Conservation (phyloP, 768 basidiomycete species). For the Psilocybe tampanensis region DNA sequence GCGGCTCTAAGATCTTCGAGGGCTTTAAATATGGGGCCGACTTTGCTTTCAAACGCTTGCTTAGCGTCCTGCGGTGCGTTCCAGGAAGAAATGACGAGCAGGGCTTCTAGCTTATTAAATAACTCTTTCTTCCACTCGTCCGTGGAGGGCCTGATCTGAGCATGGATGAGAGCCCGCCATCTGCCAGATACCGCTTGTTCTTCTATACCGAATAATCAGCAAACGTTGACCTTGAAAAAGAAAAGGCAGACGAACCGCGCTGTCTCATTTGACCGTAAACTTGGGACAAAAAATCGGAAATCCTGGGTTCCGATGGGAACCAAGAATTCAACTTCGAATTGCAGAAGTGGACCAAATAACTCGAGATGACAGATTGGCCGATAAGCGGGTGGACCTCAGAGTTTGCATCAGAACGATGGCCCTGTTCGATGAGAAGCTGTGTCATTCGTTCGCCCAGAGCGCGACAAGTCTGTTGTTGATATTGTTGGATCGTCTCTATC, state of each 20-base stretch:
- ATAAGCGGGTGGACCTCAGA: conserved; percentile 17
- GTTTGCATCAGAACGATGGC: background rate
- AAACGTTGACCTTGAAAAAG: background rate
- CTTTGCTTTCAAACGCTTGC: conserved; percentile 23
- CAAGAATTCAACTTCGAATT: conserved; percentile 9
- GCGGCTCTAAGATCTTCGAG: conserved; percentile 26
- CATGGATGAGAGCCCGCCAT: conserved; percentile 26
- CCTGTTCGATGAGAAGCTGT: conserved; percentile 3
- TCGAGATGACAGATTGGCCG: conserved; percentile 18
- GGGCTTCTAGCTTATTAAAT: background rate
- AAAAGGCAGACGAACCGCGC: conserved; percentile 13
- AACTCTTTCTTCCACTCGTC: conserved; percentile 20
- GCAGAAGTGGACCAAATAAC: conserved; percentile 13
- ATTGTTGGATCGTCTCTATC: conserved; percentile 26
- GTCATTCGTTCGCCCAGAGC: conserved; percentile 15
- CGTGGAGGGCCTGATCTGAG: conserved; percentile 20
- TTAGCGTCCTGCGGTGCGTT: conserved; percentile 4
- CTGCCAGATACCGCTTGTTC: no score
- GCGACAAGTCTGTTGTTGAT: background rate
- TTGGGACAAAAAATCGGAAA: conserved; percentile 2
- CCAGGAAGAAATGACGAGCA: conserved; percentile 20
- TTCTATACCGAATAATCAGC: conserved; percentile 11
- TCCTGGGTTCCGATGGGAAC: conserved; percentile 10
- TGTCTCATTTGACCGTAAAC: conserved; percentile 19
- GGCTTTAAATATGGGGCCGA: conserved; percentile 28